phyloP scores from a whole-genome alignment of 1,139 yeast genomes.

The Scheffersomyces illinoinensis region DNA sequence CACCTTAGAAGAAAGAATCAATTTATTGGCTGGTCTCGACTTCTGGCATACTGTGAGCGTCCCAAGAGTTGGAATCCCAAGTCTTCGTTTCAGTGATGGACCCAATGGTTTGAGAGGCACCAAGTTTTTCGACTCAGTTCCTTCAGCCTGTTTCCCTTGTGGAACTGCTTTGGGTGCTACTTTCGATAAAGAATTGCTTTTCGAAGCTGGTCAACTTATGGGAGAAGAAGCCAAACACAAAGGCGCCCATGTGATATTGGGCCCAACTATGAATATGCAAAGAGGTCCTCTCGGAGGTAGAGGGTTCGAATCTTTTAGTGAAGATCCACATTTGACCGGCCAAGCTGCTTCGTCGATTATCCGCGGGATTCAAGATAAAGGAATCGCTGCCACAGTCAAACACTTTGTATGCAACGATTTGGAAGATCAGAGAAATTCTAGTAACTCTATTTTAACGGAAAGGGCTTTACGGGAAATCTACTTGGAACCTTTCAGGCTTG shows the following conservation, averaged over 20 bases:
- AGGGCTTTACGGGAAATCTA: slow-evolving; percentile 11
- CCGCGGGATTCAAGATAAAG: slow-evolving; percentile 59
- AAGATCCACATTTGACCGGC: slow-evolving; percentile 66
- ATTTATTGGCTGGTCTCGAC: slow-evolving; percentile 12
- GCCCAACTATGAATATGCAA: slow-evolving; percentile 45
- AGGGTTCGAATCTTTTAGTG: slow-evolving; percentile 67
- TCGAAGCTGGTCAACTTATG: not conserved
- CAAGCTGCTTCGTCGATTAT: slow-evolving; percentile 33
- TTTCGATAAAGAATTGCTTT: slow-evolving; percentile 12
- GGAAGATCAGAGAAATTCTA: slow-evolving; percentile 36
- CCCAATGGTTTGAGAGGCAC: slow-evolving; percentile 16
- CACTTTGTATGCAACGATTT: slow-evolving; percentile 65
- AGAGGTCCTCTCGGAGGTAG: slow-evolving; percentile 67
- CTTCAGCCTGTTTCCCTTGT: slow-evolving; percentile 32
- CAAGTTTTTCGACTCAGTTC: slow-evolving; percentile 16
- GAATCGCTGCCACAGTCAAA: slow-evolving; percentile 55
- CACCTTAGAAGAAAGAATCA: slow-evolving; percentile 12
- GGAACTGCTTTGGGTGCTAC: slow-evolving; percentile 48
- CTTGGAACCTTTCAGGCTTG: slow-evolving; percentile 14
- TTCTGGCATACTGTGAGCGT: slow-evolving; percentile 16
- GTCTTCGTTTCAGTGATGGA: slow-evolving; percentile 11
- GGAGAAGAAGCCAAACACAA: slow-evolving; percentile 58
- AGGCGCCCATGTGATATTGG: slow-evolving; percentile 60
- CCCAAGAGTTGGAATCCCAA: slow-evolving; percentile 11
- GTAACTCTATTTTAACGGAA: slow-evolving; percentile 10